Evolutionary conservation across 257 asterid genomes (phyloP), one percentile per base, ranked within the genome.

Genomic region (Nicotiana benthamiana): DNA sequence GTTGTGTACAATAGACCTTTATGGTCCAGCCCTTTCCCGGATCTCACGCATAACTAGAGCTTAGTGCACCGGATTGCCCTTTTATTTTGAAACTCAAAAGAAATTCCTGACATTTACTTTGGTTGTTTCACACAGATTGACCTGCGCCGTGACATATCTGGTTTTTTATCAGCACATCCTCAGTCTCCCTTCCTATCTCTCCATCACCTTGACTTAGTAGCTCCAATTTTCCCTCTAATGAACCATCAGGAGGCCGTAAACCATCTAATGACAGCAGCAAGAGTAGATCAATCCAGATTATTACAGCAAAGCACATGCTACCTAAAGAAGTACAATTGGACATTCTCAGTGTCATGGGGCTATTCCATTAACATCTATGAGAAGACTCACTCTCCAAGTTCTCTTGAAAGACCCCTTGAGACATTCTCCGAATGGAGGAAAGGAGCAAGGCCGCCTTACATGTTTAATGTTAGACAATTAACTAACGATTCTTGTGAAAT

Each of bases 371-470:
- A 81, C 5, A 72, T 81, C 17, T 81, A 68, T 30, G 83, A 72
- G 51, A 56, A 62, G 11, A 54, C 16, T 51, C 6, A n/a, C 0
- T 32, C 75, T 34, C 83, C 57, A 28, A 79, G 82, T 51, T 48
- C 9, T 64, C 64, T 79, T 11, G 54, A 76, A 16, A 46, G 8
- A 10, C 83, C 88, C n/a, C 53, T 79, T 5, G 83, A 80, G 22
- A 82, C 85, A 30, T 80, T 86, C 40, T 16, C 43, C 1, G 82
- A 63, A 7, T 83, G 84, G 83, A 65, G 77, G 16, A 51, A 28
- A 24, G 83, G 80, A 7, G 84, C 84, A 6, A 72, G 18, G 54
- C 88, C 86, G 18, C 83, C 85, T 18, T 80, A 40, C 36, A 83
- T 79, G 83, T 77, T 80, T 9, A 84, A 83, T 32, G 54, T 77